phyloP scores from a whole-genome alignment of 176 grass and related monocot genomes.

The Olyra latifolia region DNA sequence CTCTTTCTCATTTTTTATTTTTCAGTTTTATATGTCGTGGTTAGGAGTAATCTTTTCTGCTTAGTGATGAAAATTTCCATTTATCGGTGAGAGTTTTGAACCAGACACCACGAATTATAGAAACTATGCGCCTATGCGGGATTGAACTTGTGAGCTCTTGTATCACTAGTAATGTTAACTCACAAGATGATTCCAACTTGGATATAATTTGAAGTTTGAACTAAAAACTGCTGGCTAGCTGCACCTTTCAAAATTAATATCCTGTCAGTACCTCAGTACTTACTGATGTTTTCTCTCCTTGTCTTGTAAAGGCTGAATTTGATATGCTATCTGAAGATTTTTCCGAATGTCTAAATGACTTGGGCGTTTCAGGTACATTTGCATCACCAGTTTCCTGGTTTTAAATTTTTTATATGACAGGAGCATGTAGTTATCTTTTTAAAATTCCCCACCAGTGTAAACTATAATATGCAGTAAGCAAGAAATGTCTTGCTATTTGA shows the following conservation, averaged over 20 bases:
- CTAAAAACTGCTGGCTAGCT: neutral
- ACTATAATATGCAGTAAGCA: neutral
- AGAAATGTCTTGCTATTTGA: neutral
- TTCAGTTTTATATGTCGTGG: neutral
- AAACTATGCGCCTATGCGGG: neutral
- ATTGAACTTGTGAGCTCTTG: neutral
- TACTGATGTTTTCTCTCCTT: slow-evolving; percentile 29
- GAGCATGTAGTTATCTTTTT: neutral
- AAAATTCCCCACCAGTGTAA: neutral
- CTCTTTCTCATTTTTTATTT: neutral
- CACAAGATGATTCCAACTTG: neutral
- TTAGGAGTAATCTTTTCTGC: neutral
- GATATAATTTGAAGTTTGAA: neutral
- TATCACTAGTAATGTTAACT: slow-evolving; percentile 15
- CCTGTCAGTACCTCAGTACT: slow-evolving; percentile 13
- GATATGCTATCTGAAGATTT: slow-evolving; percentile 87
- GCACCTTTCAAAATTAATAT: neutral
- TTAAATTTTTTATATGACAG: slow-evolving; percentile 2
- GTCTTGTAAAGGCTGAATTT: slow-evolving; percentile 71
- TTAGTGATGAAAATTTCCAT: neutral
- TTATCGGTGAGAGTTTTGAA: neutral
- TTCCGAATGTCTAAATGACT: slow-evolving; percentile 72
- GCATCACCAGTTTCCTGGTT: slow-evolving; percentile 1
- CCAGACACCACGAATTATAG: neutral
- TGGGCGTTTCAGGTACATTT: slow-evolving; percentile 68